These are phyloP conservation scores for Parietaria judaica DNA, from an alignment of 306 rosid species.

Conservation along the genomic window DNA sequence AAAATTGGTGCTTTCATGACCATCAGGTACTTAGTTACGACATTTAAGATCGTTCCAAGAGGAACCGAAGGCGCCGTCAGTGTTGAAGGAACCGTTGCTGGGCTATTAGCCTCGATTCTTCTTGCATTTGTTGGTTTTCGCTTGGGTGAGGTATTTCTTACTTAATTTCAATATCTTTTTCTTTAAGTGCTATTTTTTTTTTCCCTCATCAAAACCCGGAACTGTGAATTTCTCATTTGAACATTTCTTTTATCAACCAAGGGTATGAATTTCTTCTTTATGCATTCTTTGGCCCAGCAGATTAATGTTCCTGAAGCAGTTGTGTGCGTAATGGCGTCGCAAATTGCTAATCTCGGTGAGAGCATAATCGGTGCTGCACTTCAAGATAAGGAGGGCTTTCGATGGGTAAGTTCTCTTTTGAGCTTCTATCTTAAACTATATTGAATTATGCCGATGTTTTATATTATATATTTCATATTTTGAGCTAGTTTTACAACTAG, in stretches of 20 bases:
- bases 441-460: background rate
- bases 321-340: slow-evolving; percentile 84
- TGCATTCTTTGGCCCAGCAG: slow-evolving; percentile 33
- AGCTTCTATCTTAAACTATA: background rate
- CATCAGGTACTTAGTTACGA: slow-evolving; percentile 79
- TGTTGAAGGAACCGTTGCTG: slow-evolving; percentile 89
- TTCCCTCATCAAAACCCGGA: background rate
- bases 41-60: slow-evolving; percentile 86
- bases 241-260: too few relatives aligned
- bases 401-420: slow-evolving; percentile 53
- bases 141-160: slow-evolving; percentile 58
- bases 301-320: slow-evolving; percentile 48
- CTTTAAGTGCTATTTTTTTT: background rate
- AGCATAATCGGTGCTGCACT: slow-evolving; percentile 88
- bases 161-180: slow-evolving; percentile 10
- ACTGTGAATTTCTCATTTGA: slow-evolving; percentile 2
- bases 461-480: background rate
- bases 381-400: slow-evolving; percentile 94
- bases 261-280: background rate
- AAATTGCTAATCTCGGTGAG: slow-evolving; percentile 92
- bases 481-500: background rate
- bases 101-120: slow-evolving; percentile 65
- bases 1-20: slow-evolving; percentile 9
- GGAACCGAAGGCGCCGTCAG: slow-evolving; percentile 99
- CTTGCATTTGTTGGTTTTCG: slow-evolving; percentile 61